A percentile compares a stretch with the other conserved stretches of the same genome.
Evolutionary conservation across 202 grass and related monocot species (phyloP).

Genomic region (Schoenoplectus tabernaemontani): DNA sequence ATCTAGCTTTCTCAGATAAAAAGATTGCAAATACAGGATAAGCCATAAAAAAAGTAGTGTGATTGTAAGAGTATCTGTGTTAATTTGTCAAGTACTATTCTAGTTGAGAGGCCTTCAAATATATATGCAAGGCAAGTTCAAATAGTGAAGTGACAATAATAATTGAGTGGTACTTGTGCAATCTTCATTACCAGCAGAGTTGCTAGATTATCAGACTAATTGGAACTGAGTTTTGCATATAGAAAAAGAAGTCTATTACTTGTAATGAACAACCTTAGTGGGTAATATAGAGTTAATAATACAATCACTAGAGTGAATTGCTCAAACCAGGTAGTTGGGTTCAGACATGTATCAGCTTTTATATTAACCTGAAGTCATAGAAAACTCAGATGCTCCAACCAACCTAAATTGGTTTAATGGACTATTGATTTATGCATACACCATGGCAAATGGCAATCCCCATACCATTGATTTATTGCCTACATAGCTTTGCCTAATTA

Average conservation of each 20-base stretch:
- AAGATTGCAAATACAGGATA: constrained; percentile 20
- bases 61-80: not conserved
- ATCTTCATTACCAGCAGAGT: not conserved
- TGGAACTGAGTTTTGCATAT: not conserved
- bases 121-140: not conserved
- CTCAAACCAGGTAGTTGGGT: not conserved
- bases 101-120: not conserved
- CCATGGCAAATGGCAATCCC: no score
- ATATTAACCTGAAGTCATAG: not conserved
- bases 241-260: not conserved
- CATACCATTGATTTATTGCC: not conserved
- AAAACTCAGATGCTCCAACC: not conserved
- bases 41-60: constrained; percentile 12
- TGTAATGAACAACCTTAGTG: not conserved
- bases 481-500: constrained; percentile 1
- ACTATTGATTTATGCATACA: no score
- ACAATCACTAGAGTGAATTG: not conserved
- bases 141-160: not conserved
- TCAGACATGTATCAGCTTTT: not conserved
- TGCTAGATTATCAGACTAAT: not conserved
- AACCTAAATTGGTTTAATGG: not conserved
- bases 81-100: not conserved
- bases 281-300: not conserved
- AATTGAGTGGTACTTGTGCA: not conserved
- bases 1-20: constrained; percentile 22